These are phyloP conservation scores for Ramaria rubella DNA, from an alignment of 768 basidiomycete species.

Conservation along the genomic window DNA sequence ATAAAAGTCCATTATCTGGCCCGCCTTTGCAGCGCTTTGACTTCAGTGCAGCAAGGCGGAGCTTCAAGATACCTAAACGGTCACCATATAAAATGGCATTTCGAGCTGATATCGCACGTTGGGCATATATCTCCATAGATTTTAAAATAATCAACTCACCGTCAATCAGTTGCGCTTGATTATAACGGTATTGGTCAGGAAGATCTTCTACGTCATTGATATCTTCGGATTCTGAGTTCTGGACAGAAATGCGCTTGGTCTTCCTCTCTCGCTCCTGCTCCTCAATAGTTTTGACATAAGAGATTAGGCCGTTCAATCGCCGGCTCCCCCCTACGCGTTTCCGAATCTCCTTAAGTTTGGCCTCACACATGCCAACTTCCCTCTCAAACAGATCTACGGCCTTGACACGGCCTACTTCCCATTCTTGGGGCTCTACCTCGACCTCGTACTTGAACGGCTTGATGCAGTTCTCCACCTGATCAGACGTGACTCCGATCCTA, in stretches of 20 bases:
- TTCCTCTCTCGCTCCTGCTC: conserved; percentile 65
- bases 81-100: conserved; percentile 87
- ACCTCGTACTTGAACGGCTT: conserved; percentile 99
- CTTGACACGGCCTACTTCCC: conserved; percentile 75
- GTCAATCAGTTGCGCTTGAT: conserved; percentile 85
- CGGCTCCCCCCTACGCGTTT: conserved; percentile 84
- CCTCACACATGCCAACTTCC: conserved; percentile 80
- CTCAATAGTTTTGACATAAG: conserved; percentile 78
- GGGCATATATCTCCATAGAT: neutral
- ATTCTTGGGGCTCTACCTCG: conserved; percentile 88
- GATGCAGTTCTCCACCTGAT: conserved; percentile 99
- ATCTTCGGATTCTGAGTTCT: conserved; percentile 21
- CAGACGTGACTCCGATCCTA: conserved; percentile 88
- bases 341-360: conserved; percentile 78
- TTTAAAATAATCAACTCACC: conserved; percentile 45
- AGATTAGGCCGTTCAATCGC: conserved; percentile 66
- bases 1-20: conserved; percentile 82
- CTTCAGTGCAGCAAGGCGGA: conserved; percentile 79
- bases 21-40: conserved; percentile 85
- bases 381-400: conserved; percentile 77
- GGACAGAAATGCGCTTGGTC: conserved; percentile 40
- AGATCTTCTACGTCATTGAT: conserved; percentile 31
- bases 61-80: conserved; percentile 73
- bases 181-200: conserved; percentile 72
- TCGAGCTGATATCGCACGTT: conserved; percentile 50